A percentile compares a stretch with the other conserved stretches of the same genome.
Conservation (phyloP, 1,284 basidiomycete species). For the Trichosporon ovoides region DNA sequence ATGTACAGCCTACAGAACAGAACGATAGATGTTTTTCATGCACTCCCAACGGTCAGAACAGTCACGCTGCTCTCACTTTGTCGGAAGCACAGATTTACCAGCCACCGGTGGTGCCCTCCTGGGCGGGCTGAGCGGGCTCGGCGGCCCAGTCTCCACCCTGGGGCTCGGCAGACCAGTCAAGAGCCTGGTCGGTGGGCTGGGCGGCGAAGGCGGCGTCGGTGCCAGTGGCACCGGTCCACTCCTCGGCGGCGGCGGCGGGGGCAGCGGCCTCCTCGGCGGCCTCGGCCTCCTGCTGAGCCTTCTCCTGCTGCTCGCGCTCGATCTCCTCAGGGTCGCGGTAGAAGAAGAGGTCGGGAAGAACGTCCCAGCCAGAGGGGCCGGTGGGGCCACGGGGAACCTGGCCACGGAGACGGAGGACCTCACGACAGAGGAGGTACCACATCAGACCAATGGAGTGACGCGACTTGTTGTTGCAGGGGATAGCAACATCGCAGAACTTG, state of each 20-base stretch:
- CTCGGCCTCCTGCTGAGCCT: constrained; percentile 73
- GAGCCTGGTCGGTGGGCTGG: constrained; percentile 65
- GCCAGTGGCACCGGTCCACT: constrained; percentile 74
- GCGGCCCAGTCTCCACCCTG: constrained; percentile 41
- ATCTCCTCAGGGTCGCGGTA: constrained; percentile 99
- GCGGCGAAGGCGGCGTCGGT: constrained; percentile 72
- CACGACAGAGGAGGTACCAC: constrained; percentile 98
- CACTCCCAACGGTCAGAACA: not conserved
- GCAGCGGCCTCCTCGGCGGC: constrained; percentile 55
- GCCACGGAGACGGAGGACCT: constrained; percentile 92
- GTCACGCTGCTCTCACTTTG: constrained; percentile 2
- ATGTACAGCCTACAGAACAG: constrained; percentile 14
- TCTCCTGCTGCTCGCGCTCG: constrained; percentile 91
- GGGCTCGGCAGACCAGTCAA: constrained; percentile 79
- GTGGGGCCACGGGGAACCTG: constrained; percentile 81
- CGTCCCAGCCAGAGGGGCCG: constrained; percentile 83
- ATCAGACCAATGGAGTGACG: constrained; percentile 94
- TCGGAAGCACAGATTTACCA: constrained; percentile 26
- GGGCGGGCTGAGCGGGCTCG: constrained; percentile 31
- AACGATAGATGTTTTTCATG: not conserved
- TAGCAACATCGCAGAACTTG: constrained; percentile 95
- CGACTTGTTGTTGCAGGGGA: constrained; percentile 99
- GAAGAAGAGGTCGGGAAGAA: constrained; percentile 99
- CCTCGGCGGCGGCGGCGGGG: constrained; percentile 52
- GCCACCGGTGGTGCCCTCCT: constrained; percentile 26